These are phyloP conservation scores for Curvularia verruculosa DNA, from an alignment of 2,329 filamentous ascomycete genomes.

Conservation along the genomic window DNA sequence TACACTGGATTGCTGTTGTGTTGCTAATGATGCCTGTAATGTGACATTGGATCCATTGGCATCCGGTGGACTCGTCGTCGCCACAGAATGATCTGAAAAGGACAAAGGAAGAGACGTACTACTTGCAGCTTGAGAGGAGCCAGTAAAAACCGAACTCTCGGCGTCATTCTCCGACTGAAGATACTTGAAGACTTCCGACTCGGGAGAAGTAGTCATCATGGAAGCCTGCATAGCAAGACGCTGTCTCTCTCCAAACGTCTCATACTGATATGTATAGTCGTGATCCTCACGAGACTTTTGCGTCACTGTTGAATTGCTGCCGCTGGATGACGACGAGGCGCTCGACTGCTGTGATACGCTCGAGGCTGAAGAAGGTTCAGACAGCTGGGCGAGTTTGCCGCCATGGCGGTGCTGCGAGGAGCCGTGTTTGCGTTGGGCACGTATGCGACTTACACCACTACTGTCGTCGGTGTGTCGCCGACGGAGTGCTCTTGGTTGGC, in stretches of 20 bases:
- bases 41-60: conserved; percentile 35
- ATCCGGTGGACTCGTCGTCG: conserved; percentile 26
- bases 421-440: conserved; percentile 41
- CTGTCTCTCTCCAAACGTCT: conserved; percentile 21
- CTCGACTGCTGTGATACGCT: conserved; percentile 50
- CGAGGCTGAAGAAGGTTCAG: conserved; percentile 53
- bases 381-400: conserved; percentile 35
- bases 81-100: conserved; percentile 30
- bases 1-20: conserved; percentile 22
- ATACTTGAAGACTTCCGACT: conserved; percentile 41
- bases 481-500: conserved; percentile 23
- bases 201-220: conserved; percentile 25
- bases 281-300: conserved; percentile 52
- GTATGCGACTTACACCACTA: conserved; percentile 31
- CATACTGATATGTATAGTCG: conserved; percentile 30
- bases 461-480: conserved; percentile 30
- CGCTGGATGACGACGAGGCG: conserved; percentile 47
- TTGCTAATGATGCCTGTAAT: conserved; percentile 40
- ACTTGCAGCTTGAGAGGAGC: conserved; percentile 20
- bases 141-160: conserved; percentile 17
- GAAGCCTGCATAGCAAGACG: conserved; percentile 21
- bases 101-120: conserved; percentile 27
- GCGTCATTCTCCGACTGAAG: conserved; percentile 23
- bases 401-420: conserved; percentile 41
- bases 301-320: conserved; percentile 56